These are phyloP conservation scores for Limonium bicolor DNA, from an alignment of 148 eudicot genomes.

Conservation along the genomic window DNA sequence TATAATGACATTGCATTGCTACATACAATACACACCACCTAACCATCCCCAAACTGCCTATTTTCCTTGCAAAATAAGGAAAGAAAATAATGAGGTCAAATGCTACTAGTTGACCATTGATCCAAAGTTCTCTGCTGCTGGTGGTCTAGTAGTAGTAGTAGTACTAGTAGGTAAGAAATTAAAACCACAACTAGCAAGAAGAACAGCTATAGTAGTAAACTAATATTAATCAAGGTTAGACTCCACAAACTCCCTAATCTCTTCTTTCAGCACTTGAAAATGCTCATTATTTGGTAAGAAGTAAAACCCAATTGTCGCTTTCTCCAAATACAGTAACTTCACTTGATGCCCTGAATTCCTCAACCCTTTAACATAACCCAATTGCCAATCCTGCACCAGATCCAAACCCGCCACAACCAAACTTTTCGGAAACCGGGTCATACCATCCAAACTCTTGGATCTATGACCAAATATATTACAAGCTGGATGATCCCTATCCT, in stretches of 20 bases:
- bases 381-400: slow-evolving; percentile 78
- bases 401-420: slow-evolving; percentile 68
- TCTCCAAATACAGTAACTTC: slow-evolving; percentile 28
- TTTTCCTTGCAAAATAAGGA: no score
- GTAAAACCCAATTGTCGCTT: slow-evolving; percentile 84
- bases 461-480: slow-evolving; percentile 74
- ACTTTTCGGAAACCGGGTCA: slow-evolving; percentile 41
- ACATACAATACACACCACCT: no score
- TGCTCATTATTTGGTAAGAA: slow-evolving; percentile 80
- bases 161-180: no score
- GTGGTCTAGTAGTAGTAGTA: no score
- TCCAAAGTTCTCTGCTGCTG: no score
- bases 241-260: slow-evolving; percentile 46
- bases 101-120: no score
- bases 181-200: no score
- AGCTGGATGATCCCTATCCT: slow-evolving; percentile 78
- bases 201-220: no score
- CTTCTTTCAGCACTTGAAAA: slow-evolving; percentile 47
- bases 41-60: no score
- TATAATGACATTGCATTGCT: no score
- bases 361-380: slow-evolving; percentile 53
- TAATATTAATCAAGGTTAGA: slow-evolving; percentile 27
- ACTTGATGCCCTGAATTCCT: slow-evolving; percentile 34
- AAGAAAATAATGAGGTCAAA: no score
- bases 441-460: slow-evolving; percentile 15